Evolutionary conservation across 306 rosid genomes (phyloP), one percentile per base, ranked within the genome.

Genomic region (Chamaecrista fasciculata): DNA sequence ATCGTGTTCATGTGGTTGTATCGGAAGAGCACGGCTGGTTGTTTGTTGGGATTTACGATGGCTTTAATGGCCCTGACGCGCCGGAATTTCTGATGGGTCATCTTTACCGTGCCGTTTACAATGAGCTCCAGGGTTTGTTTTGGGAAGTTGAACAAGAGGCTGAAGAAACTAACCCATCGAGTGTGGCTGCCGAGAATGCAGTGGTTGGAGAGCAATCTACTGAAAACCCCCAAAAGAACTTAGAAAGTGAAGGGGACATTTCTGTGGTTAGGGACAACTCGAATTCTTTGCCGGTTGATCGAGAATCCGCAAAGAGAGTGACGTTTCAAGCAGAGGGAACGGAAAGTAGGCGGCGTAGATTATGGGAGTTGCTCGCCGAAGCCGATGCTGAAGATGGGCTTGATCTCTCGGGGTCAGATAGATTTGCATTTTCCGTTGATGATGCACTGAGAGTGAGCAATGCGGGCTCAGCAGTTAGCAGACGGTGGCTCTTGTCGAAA

Each of bases 1-100:
- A 91, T 76, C 92, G 97, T 12, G 97, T 90, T 29, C 97, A 91
- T 57, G 97, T 91, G 31, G 97, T 86, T 19, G 95, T 90, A 1
- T 87, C 97, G 76, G 97, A 87, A 74, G 97, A 91, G 57, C 95
- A 91, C 21, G 95, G 97, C 3, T 91, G 97, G 95, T 67, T 91
- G 78, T 91, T 91, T 65, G 97, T 91, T 9, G 97, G 97, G 62
- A 91, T 91, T 71, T 91, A 91, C 44, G 97, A 91, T 48, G 97
- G 97, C 58, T 91, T 91, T 40, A 91, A 91, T 47, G 96, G 96
- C 47, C 96, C 96, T 0, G 96, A 90, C 40, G 96, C 95, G 63
- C 97, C 97, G 0, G 97, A 91, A 43, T 91, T 91, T 64, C 80
- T 91, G 63, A 91, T 91, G 97, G 87, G 90, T 34, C 83, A 91